Percentiles rank a stretch among this genome's conserved stretches.
phyloP scores from a whole-genome alignment of 2,329 filamentous ascomycete species.

The Lasiodiplodia sp. region DNA sequence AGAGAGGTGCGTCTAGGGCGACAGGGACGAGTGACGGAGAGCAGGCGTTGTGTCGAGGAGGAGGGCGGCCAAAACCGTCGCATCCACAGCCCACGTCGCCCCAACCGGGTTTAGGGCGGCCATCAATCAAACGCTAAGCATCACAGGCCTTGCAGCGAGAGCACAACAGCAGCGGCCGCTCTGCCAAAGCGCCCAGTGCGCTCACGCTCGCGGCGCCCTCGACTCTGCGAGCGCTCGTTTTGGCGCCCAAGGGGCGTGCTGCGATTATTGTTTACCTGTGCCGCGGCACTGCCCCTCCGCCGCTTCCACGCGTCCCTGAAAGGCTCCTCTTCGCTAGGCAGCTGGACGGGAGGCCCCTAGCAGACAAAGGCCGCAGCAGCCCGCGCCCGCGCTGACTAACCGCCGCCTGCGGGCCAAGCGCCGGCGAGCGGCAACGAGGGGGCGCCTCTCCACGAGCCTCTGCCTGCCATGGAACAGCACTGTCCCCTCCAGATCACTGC shows the following conservation, averaged over 20 bases:
- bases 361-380: slow-evolving; percentile 14
- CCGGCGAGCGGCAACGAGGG: slow-evolving; percentile 9
- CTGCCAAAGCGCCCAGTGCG: slow-evolving; percentile 15
- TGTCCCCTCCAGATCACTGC: slow-evolving; percentile 3
- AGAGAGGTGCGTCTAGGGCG: slow-evolving; percentile 23
- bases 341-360: slow-evolving; percentile 12
- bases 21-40: slow-evolving; percentile 19
- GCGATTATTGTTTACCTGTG: slow-evolving; percentile 13
- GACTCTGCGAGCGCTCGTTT: slow-evolving; percentile 2
- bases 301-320: slow-evolving; percentile 28
- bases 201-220: slow-evolving; percentile 22
- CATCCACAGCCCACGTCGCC: slow-evolving; percentile 25
- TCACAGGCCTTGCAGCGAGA: slow-evolving; percentile 19
- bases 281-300: slow-evolving; percentile 23
- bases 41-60: slow-evolving; percentile 24
- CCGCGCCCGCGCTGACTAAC: slow-evolving; percentile 24
- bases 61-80: slow-evolving; percentile 30
- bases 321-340: slow-evolving; percentile 23
- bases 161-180: slow-evolving; percentile 13
- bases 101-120: slow-evolving; percentile 27
- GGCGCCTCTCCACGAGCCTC: not conserved
- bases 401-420: slow-evolving; percentile 9
- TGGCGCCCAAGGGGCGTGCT: slow-evolving; percentile 23
- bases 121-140: slow-evolving; percentile 25
- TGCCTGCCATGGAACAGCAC: not conserved